These are phyloP conservation scores for Trametes maxima DNA, from an alignment of 768 basidiomycete species.

Conservation along the genomic window DNA sequence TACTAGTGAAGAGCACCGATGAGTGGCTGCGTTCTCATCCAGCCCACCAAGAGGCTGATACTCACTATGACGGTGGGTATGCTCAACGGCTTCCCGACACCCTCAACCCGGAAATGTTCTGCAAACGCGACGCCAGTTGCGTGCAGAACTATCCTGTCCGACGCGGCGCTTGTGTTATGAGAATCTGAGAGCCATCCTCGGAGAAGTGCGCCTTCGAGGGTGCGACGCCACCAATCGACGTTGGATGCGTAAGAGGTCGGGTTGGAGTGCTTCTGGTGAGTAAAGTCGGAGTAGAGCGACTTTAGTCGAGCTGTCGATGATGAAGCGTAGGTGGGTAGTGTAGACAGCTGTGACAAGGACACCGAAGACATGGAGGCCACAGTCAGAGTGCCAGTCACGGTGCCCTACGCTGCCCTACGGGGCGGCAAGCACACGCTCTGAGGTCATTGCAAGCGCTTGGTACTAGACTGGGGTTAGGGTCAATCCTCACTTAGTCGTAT, in stretches of 20 bases:
- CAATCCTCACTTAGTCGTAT: too few relatives aligned
- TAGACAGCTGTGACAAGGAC: constrained; percentile 25
- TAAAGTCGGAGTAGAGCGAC: constrained; percentile 87
- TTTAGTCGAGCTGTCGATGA: constrained; percentile 60
- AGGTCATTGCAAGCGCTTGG: not conserved
- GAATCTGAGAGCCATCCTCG: constrained; percentile 52
- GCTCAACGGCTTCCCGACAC: constrained; percentile 75
- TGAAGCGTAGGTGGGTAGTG: constrained; percentile 49
- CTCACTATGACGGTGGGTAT: constrained; percentile 75
- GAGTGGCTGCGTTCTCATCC: constrained; percentile 24
- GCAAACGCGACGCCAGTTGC: constrained; percentile 51
- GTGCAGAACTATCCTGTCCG: constrained; percentile 61
- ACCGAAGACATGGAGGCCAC: constrained; percentile 24
- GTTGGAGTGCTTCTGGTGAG: constrained; percentile 82
- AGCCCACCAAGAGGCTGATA: constrained; percentile 25
- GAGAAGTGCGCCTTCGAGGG: constrained; percentile 61
- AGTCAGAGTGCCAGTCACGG: not conserved
- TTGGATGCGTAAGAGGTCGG: constrained; percentile 80
- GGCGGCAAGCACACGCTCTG: too few relatives aligned
- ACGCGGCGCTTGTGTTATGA: constrained; percentile 1
- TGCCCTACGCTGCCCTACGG: too few relatives aligned
- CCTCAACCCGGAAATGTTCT: constrained; percentile 64
- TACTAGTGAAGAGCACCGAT: constrained; percentile 46
- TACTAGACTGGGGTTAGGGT: not conserved
- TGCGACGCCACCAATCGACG: constrained; percentile 84